phyloP scores from a whole-genome alignment of 352 stramenopile genomes.

The Phytophthora hibernalis region DNA sequence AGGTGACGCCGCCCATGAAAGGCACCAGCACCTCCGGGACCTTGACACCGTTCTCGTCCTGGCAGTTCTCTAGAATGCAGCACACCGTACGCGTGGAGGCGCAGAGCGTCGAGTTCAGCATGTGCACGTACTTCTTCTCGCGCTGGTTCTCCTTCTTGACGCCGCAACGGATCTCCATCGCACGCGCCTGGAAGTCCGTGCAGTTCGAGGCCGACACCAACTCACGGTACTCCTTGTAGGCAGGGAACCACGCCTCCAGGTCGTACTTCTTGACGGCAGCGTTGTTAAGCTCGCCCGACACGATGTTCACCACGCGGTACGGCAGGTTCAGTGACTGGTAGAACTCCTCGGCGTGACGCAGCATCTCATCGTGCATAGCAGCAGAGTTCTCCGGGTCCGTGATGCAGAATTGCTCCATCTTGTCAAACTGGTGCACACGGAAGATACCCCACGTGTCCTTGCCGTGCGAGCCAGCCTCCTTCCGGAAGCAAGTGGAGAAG shows the following conservation, averaged over 20 bases:
- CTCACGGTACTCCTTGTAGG: constrained; percentile 98
- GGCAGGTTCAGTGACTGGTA: constrained; percentile 98
- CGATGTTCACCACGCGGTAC: constrained; percentile 99
- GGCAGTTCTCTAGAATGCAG: constrained; percentile 99
- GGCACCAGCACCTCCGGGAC: constrained; percentile 98
- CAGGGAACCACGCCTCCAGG: constrained; percentile 99
- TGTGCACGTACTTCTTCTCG: constrained; percentile 98
- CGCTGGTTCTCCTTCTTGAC: constrained; percentile 95
- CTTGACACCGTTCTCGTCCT: constrained; percentile 96
- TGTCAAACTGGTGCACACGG: constrained; percentile 99
- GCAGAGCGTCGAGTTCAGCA: constrained; percentile 99
- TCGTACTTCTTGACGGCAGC: constrained; percentile 99
- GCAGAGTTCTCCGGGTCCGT: constrained; percentile 94
- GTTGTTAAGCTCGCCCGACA: constrained; percentile 98
- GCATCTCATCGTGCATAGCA: constrained; percentile 94
- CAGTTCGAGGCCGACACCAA: constrained; percentile 99
- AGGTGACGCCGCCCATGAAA: constrained; percentile 98
- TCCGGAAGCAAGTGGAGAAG: constrained; percentile 99
- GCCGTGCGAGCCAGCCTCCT: constrained; percentile 98
- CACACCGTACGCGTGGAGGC: constrained; percentile 99
- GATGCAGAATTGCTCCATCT: constrained; percentile 99
- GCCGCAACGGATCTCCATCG: constrained; percentile 97
- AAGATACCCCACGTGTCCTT: constrained; percentile 99
- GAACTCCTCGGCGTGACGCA: constrained; percentile 96
- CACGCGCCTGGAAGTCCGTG: constrained; percentile 97